A percentile compares a stretch with the other conserved stretches of the same genome.
These are phyloP conservation scores for Adansonia digitata DNA, from an alignment of 345 rosid genomes.

Conservation along the genomic window DNA sequence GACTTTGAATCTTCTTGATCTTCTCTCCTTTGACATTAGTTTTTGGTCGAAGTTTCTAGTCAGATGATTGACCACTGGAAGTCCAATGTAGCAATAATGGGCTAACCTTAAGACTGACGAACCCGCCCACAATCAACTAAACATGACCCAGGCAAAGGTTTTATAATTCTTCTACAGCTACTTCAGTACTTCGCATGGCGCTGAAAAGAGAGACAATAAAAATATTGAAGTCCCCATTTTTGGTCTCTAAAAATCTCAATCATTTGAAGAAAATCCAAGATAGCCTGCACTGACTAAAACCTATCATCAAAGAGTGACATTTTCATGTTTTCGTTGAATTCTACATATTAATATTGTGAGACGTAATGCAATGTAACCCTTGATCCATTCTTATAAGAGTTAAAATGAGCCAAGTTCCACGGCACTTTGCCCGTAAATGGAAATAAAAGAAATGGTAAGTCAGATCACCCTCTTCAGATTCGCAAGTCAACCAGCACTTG, in stretches of 20 bases:
- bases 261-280: constrained; percentile 1
- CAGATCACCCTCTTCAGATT: neutral
- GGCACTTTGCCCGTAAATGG: neutral
- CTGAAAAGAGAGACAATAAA: neutral
- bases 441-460: neutral
- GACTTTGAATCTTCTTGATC: neutral
- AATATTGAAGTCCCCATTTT: neutral
- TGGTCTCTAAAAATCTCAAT: neutral
- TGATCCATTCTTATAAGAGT: neutral
- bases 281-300: neutral
- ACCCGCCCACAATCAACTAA: neutral
- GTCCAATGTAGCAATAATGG: neutral
- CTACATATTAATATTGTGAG: neutral
- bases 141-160: neutral
- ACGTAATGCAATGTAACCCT: neutral
- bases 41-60: neutral
- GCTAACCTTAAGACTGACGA: neutral
- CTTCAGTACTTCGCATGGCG: no score
- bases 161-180: neutral
- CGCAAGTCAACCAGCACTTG: neutral
- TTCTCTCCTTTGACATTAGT: neutral
- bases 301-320: neutral
- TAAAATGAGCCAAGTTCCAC: neutral
- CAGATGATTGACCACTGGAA: neutral
- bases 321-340: neutral